phyloP scores from a whole-genome alignment of 768 basidiomycete species.

The Termitomyces sp. region DNA sequence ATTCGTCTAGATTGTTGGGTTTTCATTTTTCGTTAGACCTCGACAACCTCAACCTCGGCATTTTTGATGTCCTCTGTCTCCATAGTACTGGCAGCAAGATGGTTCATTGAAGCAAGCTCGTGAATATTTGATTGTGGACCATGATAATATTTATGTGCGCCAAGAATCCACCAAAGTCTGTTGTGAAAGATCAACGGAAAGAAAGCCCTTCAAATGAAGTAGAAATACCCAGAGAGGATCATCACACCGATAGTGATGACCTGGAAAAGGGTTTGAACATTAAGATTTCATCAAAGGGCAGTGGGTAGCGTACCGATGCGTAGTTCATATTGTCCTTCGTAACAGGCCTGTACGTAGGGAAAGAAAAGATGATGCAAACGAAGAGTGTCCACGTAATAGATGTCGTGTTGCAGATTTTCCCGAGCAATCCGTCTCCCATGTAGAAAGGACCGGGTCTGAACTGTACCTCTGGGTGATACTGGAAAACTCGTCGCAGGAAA shows the following conservation, averaged over 20 bases:
- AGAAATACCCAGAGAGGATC: conserved; percentile 44
- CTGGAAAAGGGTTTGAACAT: conserved; percentile 9
- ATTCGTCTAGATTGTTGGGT: not conserved
- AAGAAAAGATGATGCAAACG: conserved; percentile 63
- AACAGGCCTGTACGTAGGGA: conserved; percentile 67
- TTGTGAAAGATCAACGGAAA: not conserved
- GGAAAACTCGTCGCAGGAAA: conserved; percentile 60
- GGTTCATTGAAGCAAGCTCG: conserved; percentile 9
- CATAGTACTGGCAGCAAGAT: not conserved
- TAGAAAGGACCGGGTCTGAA: conserved; percentile 88
- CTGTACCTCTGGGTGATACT: conserved; percentile 72
- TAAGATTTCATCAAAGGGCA: not conserved
- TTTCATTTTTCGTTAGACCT: not conserved
- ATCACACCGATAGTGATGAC: conserved; percentile 50
- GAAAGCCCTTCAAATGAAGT: not conserved
- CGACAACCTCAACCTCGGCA: not conserved
- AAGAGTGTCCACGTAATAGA: conserved; percentile 70
- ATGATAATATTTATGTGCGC: conserved; percentile 49
- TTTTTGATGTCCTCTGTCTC: not conserved
- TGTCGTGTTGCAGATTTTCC: conserved; percentile 52
- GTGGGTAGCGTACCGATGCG: conserved; percentile 46
- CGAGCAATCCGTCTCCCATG: conserved; percentile 66
- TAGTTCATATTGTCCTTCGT: conserved; percentile 77
- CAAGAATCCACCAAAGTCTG: conserved; percentile 47
- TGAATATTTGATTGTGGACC: conserved; percentile 54